Conservation (phyloP, 2,329 filamentous ascomycete species). For the Phialophora macrospora region DNA sequence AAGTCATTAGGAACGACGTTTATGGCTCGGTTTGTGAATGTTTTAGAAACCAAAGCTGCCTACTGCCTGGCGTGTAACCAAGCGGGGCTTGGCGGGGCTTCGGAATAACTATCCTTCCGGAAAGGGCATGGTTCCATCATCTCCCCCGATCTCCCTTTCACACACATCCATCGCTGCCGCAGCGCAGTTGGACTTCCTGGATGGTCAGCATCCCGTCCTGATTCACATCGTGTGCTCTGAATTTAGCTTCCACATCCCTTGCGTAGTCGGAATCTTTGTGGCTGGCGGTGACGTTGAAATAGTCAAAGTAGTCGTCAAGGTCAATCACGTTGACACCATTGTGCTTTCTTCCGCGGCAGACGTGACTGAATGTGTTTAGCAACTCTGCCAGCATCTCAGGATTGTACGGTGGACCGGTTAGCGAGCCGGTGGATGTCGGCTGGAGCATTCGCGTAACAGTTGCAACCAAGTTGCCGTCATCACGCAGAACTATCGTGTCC, state of each 20-base stretch:
- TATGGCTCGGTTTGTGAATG: not conserved
- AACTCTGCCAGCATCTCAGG: conserved; percentile 5
- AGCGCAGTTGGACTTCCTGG: conserved; percentile 13
- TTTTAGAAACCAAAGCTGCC: not conserved
- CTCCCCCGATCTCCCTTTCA: not conserved
- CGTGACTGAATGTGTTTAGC: conserved; percentile 7
- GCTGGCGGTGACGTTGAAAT: conserved; percentile 11
- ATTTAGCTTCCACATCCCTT: conserved; percentile 13
- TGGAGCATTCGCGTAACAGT: not conserved
- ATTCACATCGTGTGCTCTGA: conserved; percentile 16
- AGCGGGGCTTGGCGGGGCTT: not conserved
- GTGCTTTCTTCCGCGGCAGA: conserved; percentile 5
- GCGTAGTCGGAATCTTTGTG: not conserved
- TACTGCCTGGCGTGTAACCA: not conserved
- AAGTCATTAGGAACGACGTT: not conserved
- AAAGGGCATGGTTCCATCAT: too few species aligned
- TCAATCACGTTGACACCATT: conserved; percentile 10
- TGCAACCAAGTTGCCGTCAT: not conserved
- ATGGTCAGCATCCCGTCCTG: conserved; percentile 7
- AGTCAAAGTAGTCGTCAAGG: conserved; percentile 13
- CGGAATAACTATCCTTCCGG: not conserved
- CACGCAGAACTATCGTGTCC: not conserved
- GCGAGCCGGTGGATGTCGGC: not conserved
- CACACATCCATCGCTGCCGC: conserved; percentile 9
- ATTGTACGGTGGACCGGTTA: not conserved